Evolutionary conservation across 352 stramenopile genomes (phyloP).

Genomic region (Globisporangium echinulatum): DNA sequence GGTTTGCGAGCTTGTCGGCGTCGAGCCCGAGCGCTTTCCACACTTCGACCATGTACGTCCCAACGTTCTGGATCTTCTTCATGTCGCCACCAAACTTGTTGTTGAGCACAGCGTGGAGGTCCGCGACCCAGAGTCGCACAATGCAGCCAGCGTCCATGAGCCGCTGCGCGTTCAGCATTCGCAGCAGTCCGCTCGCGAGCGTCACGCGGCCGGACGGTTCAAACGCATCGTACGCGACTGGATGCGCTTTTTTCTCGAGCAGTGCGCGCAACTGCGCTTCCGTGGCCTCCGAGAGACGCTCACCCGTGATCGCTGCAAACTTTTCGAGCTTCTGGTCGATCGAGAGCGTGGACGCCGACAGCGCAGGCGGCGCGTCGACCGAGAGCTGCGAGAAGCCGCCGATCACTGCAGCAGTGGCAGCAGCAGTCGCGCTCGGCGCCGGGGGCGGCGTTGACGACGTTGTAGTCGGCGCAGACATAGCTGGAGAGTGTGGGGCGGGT

Average conservation of each 20-base stretch:
- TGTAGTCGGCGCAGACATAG: slow-evolving; percentile 10
- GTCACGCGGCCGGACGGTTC: slow-evolving; percentile 98
- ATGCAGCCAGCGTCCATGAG: slow-evolving; percentile 88
- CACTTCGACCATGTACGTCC: slow-evolving; percentile 97
- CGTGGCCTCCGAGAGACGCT: slow-evolving; percentile 26
- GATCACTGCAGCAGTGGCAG: slow-evolving; percentile 10
- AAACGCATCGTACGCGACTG: slow-evolving; percentile 96
- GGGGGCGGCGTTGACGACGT: slow-evolving; percentile 31
- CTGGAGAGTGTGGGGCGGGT: background rate
- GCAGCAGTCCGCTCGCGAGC: slow-evolving; percentile 93
- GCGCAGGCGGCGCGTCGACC: slow-evolving; percentile 21
- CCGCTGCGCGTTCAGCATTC: slow-evolving; percentile 93
- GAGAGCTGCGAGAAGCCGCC: slow-evolving; percentile 51
- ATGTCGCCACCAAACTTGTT: slow-evolving; percentile 99
- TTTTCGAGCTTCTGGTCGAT: slow-evolving; percentile 61
- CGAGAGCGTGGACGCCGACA: slow-evolving; percentile 29
- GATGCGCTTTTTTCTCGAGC: slow-evolving; percentile 73
- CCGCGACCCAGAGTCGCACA: slow-evolving; percentile 98
- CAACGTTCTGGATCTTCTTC: slow-evolving; percentile 94
- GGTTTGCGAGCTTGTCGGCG: slow-evolving; percentile 77
- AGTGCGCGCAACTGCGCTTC: slow-evolving; percentile 77
- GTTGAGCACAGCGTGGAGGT: slow-evolving; percentile 99
- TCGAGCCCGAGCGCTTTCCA: slow-evolving; percentile 99
- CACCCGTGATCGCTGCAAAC: slow-evolving; percentile 47
- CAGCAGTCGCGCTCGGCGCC: slow-evolving; percentile 23